Percentiles rank a stretch among this genome's conserved stretches.
phyloP scores from a whole-genome alignment of 2,329 filamentous ascomycete genomes.

The Trichoderma sp. region DNA sequence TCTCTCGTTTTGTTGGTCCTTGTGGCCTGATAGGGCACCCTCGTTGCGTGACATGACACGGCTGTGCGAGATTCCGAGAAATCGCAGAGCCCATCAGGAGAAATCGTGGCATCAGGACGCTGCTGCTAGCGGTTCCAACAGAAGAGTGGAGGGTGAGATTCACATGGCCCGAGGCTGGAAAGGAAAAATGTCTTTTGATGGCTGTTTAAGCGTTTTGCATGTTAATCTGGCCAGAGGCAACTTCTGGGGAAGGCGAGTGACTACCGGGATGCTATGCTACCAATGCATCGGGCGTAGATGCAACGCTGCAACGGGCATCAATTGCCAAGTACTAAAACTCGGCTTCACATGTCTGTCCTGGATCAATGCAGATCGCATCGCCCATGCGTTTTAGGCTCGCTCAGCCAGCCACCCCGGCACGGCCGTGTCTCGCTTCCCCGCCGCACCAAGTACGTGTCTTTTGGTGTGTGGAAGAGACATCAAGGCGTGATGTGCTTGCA shows the following conservation, averaged over 20 bases:
- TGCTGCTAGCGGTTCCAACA: not conserved
- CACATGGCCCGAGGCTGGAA: not conserved
- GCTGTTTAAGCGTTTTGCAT: not conserved
- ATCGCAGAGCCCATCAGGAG: not conserved
- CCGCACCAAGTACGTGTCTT: conserved; percentile 16
- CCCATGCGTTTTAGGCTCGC: conserved; percentile 14
- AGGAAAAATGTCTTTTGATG: not conserved
- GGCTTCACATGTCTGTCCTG: conserved; percentile 13
- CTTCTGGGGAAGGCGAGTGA: not conserved
- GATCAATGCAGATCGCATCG: not conserved
- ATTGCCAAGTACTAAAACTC: not conserved
- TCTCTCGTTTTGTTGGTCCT: not conserved
- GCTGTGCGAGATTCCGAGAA: not conserved
- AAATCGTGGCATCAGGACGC: not conserved
- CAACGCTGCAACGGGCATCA: not conserved
- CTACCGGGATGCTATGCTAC: not conserved
- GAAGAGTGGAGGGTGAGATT: not conserved
- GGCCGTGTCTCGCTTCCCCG: not conserved
- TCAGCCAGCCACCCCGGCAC: conserved; percentile 20
- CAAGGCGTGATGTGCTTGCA: not conserved
- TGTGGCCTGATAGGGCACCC: not conserved
- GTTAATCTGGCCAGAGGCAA: not conserved
- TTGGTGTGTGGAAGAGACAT: not conserved
- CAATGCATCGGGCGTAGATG: not conserved
- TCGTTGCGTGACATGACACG: not conserved